phyloP scores from a whole-genome alignment of 768 basidiomycete genomes.

The Crucibulum laeve region DNA sequence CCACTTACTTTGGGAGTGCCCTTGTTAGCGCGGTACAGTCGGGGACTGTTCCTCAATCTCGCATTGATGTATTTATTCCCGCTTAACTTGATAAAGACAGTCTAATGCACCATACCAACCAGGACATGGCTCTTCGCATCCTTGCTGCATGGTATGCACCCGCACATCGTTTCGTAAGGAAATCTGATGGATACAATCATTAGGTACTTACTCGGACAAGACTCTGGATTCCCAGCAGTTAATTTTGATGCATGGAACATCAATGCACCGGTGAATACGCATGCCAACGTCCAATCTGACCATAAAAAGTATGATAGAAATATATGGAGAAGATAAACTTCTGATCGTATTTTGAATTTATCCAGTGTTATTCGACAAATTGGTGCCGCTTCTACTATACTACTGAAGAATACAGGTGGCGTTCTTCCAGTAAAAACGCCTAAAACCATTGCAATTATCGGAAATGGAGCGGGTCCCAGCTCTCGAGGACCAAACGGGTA shows the following conservation, averaged over 20 bases:
- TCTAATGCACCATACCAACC: background rate
- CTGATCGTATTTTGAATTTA: background rate
- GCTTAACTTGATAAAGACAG: slow-evolving; percentile 2
- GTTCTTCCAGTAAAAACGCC: slow-evolving; percentile 42
- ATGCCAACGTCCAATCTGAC: slow-evolving; percentile 55
- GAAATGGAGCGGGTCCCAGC: slow-evolving; percentile 53
- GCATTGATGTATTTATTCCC: slow-evolving; percentile 46
- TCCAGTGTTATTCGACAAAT: slow-evolving; percentile 52
- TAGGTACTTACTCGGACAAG: slow-evolving; percentile 47
- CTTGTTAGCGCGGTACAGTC: slow-evolving; percentile 57
- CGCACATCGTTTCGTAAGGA: background rate
- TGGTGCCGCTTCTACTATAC: slow-evolving; percentile 57
- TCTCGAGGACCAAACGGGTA: slow-evolving; percentile 54
- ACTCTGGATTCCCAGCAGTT: slow-evolving; percentile 50
- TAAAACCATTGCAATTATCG: slow-evolving; percentile 50
- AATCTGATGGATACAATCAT: background rate
- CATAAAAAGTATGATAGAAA: slow-evolving; percentile 36
- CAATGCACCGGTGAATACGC: slow-evolving; percentile 29
- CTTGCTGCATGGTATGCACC: slow-evolving; percentile 52
- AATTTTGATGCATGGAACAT: slow-evolving; percentile 57
- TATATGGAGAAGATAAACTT: background rate
- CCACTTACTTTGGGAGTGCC: slow-evolving; percentile 56
- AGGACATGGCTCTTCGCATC: slow-evolving; percentile 71
- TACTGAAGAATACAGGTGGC: slow-evolving; percentile 53
- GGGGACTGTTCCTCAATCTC: slow-evolving; percentile 50